Conservation (phyloP, 768 basidiomycete genomes). For the Macrolepiota fuliginosa region DNA sequence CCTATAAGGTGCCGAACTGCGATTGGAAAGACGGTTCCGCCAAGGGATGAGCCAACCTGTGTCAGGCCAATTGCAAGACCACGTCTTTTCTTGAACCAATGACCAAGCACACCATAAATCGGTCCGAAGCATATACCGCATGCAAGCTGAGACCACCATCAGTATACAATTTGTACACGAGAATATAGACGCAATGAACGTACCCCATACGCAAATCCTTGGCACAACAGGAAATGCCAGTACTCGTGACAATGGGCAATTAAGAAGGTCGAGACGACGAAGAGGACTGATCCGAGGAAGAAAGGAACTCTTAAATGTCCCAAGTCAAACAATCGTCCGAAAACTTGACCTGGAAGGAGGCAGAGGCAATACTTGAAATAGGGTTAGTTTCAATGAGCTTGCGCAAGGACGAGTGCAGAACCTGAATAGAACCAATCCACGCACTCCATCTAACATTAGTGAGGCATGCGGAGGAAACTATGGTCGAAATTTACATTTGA, state of each 20-base stretch:
- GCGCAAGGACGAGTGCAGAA: background rate
- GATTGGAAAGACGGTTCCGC: constrained; percentile 64
- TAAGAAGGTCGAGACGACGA: constrained; percentile 49
- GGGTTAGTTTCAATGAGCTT: no score
- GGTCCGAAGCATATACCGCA: constrained; percentile 43
- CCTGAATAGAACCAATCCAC: constrained; percentile 31
- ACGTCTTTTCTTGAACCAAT: constrained; percentile 62
- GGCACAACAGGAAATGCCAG: constrained; percentile 67
- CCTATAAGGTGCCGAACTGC: constrained; percentile 50
- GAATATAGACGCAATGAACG: constrained; percentile 11
- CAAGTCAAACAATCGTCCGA: constrained; percentile 60
- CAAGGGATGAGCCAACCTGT: constrained; percentile 55
- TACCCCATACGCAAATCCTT: constrained; percentile 57
- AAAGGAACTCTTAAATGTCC: constrained; percentile 53
- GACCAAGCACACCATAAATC: constrained; percentile 46
- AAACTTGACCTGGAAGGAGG: constrained; percentile 48
- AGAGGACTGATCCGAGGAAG: constrained; percentile 33
- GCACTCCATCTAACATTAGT: constrained; percentile 20
- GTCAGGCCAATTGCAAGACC: constrained; percentile 53
- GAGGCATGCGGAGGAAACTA: background rate
- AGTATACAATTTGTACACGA: background rate
- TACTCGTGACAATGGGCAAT: constrained; percentile 58
- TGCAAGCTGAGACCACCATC: constrained; percentile 11
- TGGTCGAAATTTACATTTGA: constrained; percentile 41
- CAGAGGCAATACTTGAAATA: constrained; percentile 45